Percentiles rank a stretch among this genome's conserved stretches.
These are phyloP conservation scores for Colletotrichum eremochloae DNA, from an alignment of 2,329 filamentous ascomycete genomes.

Conservation along the genomic window DNA sequence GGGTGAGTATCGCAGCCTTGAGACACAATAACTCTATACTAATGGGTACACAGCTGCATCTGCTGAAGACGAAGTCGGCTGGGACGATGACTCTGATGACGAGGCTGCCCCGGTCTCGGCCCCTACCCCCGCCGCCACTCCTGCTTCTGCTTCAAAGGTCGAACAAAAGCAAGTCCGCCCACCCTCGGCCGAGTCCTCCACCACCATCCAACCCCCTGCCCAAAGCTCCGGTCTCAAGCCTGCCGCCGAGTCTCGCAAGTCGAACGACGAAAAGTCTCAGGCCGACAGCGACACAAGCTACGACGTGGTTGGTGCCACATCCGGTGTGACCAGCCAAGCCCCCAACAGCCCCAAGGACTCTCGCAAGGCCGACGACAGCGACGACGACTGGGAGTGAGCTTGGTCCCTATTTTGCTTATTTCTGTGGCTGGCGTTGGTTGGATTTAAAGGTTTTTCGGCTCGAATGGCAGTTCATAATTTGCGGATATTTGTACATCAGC, in stretches of 20 bases:
- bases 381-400: constrained; percentile 81
- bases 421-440: constrained; percentile 41
- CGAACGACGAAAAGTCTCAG: constrained; percentile 90
- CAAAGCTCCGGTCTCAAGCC: constrained; percentile 66
- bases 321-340: constrained; percentile 82
- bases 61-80: constrained; percentile 78
- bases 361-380: constrained; percentile 64
- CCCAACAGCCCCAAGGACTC: constrained; percentile 74
- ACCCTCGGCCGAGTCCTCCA: constrained; percentile 69
- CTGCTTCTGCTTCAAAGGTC: constrained; percentile 46
- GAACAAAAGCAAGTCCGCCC: constrained; percentile 51
- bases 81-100: constrained; percentile 79
- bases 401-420: constrained; percentile 22
- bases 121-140: constrained; percentile 48
- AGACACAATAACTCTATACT: constrained; percentile 29
- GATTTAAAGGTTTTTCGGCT: constrained; percentile 41
- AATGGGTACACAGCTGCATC: constrained; percentile 67
- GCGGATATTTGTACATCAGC: constrained; percentile 83
- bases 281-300: constrained; percentile 96
- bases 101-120: constrained; percentile 50
- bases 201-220: constrained; percentile 69
- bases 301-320: constrained; percentile 86
- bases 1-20: constrained; percentile 67
- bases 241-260: constrained; percentile 73
- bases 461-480: constrained; percentile 64